Conservation (phyloP, 768 basidiomycete genomes). For the Trametes elegans region DNA sequence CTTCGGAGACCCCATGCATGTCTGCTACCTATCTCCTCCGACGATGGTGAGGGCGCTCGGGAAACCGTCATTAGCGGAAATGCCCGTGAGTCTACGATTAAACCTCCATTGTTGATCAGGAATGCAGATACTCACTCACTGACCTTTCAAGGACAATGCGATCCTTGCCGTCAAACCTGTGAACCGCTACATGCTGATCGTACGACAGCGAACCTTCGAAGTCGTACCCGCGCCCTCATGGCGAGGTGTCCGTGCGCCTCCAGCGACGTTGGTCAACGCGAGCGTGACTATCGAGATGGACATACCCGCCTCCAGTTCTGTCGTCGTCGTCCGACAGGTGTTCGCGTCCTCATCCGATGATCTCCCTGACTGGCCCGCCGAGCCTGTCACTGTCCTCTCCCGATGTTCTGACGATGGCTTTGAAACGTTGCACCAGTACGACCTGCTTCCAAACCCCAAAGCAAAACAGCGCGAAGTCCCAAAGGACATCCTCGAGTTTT, state of each 20-base stretch:
- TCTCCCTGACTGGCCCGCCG: slow-evolving; percentile 29
- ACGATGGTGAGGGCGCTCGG: slow-evolving; percentile 13
- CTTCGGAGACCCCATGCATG: slow-evolving; percentile 23
- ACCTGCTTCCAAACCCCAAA: slow-evolving; percentile 28
- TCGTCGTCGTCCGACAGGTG: slow-evolving; percentile 25
- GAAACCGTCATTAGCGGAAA: slow-evolving; percentile 3
- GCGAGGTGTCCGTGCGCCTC: slow-evolving; percentile 14
- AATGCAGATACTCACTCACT: neutral
- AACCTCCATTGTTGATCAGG: neutral
- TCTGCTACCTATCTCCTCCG: slow-evolving; percentile 19
- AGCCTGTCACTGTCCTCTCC: slow-evolving; percentile 32
- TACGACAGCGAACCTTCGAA: slow-evolving; percentile 28
- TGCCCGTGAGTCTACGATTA: slow-evolving; percentile 5
- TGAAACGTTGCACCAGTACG: slow-evolving; percentile 30
- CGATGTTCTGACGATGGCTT: slow-evolving; percentile 26
- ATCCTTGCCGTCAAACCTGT: slow-evolving; percentile 29
- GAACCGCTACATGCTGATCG: slow-evolving; percentile 28
- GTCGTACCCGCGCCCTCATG: slow-evolving; percentile 22
- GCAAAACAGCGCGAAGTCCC: neutral
- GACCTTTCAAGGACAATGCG: slow-evolving; percentile 12
- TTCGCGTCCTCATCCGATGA: slow-evolving; percentile 19
- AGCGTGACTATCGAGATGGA: slow-evolving; percentile 23
- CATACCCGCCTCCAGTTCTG: slow-evolving; percentile 26
- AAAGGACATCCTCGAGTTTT: neutral
- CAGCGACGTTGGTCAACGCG: neutral